phyloP scores from a whole-genome alignment of 129 eudicot species.

The Smallanthus sonchifolius region DNA sequence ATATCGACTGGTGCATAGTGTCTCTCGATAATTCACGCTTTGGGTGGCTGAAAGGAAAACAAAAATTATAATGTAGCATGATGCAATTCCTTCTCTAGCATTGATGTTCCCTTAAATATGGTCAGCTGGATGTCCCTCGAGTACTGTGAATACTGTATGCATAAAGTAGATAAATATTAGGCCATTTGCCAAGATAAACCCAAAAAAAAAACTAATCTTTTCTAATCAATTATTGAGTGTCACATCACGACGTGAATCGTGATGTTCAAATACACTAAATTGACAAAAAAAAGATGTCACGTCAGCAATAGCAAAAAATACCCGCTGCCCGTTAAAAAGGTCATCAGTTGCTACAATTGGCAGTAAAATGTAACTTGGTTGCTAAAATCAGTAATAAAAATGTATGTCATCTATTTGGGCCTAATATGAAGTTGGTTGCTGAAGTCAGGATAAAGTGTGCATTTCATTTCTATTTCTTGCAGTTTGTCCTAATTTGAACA shows the following conservation, averaged over 20 bases:
- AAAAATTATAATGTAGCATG: slow-evolving; percentile 24
- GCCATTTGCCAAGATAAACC: background rate
- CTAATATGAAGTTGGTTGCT: background rate
- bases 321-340: background rate
- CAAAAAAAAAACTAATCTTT: background rate
- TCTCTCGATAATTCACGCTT: slow-evolving; percentile 1
- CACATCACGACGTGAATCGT: too few relatives aligned
- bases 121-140: slow-evolving; percentile 74
- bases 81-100: slow-evolving; percentile 68
- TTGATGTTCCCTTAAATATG: slow-evolving; percentile 75
- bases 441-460: background rate
- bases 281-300: background rate
- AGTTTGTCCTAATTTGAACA: background rate
- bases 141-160: slow-evolving; percentile 50
- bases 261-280: background rate
- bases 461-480: too few relatives aligned
- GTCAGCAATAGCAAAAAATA: too few relatives aligned
- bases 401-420: too few relatives aligned
- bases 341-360: background rate
- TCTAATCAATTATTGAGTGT: too few relatives aligned
- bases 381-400: too few relatives aligned
- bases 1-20: background rate
- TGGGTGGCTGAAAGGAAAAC: slow-evolving; percentile 2
- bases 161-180: background rate
- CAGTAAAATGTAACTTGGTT: too few relatives aligned